These are phyloP conservation scores for Chaetoscypha palmicola DNA, from an alignment of 2,329 filamentous ascomycete genomes.

Conservation along the genomic window DNA sequence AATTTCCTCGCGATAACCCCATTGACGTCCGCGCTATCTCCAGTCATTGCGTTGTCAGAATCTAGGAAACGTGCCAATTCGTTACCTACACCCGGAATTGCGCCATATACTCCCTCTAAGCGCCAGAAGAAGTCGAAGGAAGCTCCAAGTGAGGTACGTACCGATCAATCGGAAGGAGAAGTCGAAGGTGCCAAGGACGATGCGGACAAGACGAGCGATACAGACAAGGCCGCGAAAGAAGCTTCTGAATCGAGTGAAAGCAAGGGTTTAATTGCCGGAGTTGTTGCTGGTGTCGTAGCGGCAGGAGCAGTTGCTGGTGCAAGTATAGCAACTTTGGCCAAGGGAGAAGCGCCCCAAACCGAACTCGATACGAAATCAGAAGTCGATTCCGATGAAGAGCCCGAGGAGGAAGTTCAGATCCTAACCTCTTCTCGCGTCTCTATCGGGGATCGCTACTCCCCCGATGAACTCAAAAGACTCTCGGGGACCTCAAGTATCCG, in stretches of 20 bases:
- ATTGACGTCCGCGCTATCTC: constrained; percentile 19
- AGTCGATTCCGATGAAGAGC: constrained; percentile 22
- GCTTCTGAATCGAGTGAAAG: not conserved
- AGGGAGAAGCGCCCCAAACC: constrained; percentile 19
- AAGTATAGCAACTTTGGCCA: constrained; percentile 16
- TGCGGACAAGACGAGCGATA: constrained; percentile 1
- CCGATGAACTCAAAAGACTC: constrained; percentile 18
- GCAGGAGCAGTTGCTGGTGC: constrained; percentile 20
- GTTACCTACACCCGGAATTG: constrained; percentile 21
- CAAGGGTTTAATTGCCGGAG: constrained; percentile 10
- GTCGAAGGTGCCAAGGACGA: not conserved
- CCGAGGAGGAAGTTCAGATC: constrained; percentile 22
- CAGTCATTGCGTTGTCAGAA: constrained; percentile 7
- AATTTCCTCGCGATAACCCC: constrained; percentile 29
- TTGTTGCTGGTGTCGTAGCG: constrained; percentile 16
- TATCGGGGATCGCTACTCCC: constrained; percentile 21
- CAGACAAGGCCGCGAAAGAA: constrained; percentile 1
- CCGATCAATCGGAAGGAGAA: not conserved
- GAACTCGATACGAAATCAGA: constrained; percentile 16
- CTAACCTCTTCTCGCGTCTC: constrained; percentile 32
- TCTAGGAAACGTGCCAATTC: constrained; percentile 28
- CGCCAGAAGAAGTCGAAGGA: constrained; percentile 10
- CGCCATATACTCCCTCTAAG: constrained; percentile 19
- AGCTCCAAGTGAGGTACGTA: constrained; percentile 1
- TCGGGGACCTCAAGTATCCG: constrained; percentile 26